Base-by-base conservation (phyloP, 2,329 filamentous ascomycete genomes). In the Stagonosporopsis rhizophila region DNA sequence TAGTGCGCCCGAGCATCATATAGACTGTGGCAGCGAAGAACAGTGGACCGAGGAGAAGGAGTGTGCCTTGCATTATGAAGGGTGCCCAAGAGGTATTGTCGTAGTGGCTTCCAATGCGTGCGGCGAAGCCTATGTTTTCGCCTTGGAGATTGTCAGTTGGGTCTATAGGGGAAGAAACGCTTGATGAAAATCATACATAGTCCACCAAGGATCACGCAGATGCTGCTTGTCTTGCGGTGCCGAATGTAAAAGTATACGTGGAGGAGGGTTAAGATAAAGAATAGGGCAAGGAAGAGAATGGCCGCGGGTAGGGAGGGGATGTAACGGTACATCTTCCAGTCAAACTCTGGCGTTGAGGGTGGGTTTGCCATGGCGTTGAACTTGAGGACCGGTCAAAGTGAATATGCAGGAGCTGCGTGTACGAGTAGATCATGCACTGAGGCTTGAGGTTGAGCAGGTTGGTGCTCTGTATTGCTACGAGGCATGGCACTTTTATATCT, bases 21-120 rank as follows among this genome's bases (percentile, higher is more conserved):
- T 81, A 81, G 23, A 81, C 72, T 0, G 77, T 77, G 0, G 79
- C 79, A 9, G 79, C 79, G 59, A 81, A 79, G 60, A 81, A 77
- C 5, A 78, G 72, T 2, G 79, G 78, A 1, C 79, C 77, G n/a
- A 80, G 56, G 1, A 81, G 74, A 20, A 80, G 64, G 17, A 80
- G 67, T 35, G 71, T 67, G n/a, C 75, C 75, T 61, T 80, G 76
- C 11, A 76, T 56, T 17, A 80, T 72, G 68, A 78, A 81, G 0
- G 75, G 75, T 4, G 62, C 72, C 59, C 80, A 70, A 20, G 65
- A 54, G 44, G 66, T 59, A 5, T 77, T 75, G 34, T 74, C 54
- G 55, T 73, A 70, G 32, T 77, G 69, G 2, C 77, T 77, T 23
- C 70, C 69, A 30, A 74, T 73, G 1, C 80, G 74, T 7, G 74